Base-by-base conservation (phyloP, 768 basidiomycete species). In the Galerina sulciceps region DNA sequence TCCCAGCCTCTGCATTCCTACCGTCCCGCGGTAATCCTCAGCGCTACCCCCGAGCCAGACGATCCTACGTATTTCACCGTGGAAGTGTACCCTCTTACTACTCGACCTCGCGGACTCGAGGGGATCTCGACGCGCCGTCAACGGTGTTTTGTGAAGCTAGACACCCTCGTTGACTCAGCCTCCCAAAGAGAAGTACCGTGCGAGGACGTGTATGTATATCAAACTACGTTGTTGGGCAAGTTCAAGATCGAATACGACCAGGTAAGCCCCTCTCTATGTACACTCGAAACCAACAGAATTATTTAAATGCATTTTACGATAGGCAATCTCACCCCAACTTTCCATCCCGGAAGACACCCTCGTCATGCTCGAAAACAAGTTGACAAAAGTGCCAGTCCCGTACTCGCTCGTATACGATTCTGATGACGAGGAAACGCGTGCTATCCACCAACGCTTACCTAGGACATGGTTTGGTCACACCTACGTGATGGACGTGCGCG, bases 381-480 rank as follows among this genome's bases (percentile, higher is more conserved):
- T 55, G 17, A 34, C 34, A 17, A 18, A 10, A 22, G 34, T 46
- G 14, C 54, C 54, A 17, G 47, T 45, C 8, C 54, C 54, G 9
- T 55, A 55, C 44, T 55, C 54, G 9, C 54, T 55, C 2, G 45
- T 55, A 14, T 55, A 55, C 20, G 54, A 55, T 35, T 55, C 54
- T 17, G 54, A 55, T 36, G 54, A 55, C 18, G 54, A 37, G 4
- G 35, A 37, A 3, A 55, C 54, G 3, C 54, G 20, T n/a, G 2
- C 54, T 2, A 40, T 55, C 38, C 54, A 44, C 35, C 44, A 20
- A 22, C 54, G 54, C 35, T 37, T 55, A 40, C 54, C 54, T 6
- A 34, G 38, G 23, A 46, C 37, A 11, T 55, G 54, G 54, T 36
- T 31, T 46, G 36, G 44, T 0, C 13, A 36, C 10, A 55, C n/a